Evolutionary conservation across 2,329 filamentous ascomycete genomes (phyloP).

Genomic region (Amauroascus verrucosus): DNA sequence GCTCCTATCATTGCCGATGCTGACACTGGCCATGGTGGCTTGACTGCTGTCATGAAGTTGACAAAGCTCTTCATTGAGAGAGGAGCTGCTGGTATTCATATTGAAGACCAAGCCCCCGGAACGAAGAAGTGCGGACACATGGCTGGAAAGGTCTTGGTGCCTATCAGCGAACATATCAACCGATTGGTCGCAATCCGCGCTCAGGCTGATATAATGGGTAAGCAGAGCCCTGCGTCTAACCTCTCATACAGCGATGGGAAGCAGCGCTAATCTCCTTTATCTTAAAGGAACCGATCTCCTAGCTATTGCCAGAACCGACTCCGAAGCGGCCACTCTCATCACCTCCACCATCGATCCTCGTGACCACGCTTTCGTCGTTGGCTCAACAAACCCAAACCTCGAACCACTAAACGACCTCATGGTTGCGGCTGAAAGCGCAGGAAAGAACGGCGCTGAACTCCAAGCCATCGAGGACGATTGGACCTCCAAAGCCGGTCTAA

Average conservation of each 20-base stretch:
- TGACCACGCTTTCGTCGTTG: constrained; percentile 89
- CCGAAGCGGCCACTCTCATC: constrained; percentile 94
- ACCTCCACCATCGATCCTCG: constrained; percentile 91
- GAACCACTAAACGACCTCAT: constrained; percentile 85
- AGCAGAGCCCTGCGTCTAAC: constrained; percentile 9
- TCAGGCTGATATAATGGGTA: constrained; percentile 97
- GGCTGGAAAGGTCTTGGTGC: constrained; percentile 96
- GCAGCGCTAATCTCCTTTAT: constrained; percentile 3
- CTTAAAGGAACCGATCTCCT: constrained; percentile 66
- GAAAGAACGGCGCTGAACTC: constrained; percentile 69
- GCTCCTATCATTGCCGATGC: constrained; percentile 94
- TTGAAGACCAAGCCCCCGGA: constrained; percentile 94
- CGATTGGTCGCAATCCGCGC: constrained; percentile 91
- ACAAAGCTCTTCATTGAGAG: constrained; percentile 96
- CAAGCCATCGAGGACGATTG: constrained; percentile 90
- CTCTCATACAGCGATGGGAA: not conserved
- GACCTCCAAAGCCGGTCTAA: constrained; percentile 66
- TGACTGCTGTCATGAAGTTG: constrained; percentile 99
- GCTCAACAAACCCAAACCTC: constrained; percentile 73
- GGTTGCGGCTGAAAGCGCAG: constrained; percentile 68
- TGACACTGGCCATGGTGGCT: constrained; percentile 90
- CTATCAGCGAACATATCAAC: constrained; percentile 97
- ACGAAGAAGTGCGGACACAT: constrained; percentile 99
- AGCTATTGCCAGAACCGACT: constrained; percentile 87
- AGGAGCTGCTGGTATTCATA: constrained; percentile 94